Percentiles rank a stretch among this genome's conserved stretches.
Evolutionary conservation across 495 filamentous ascomycete genomes (phyloP).

Genomic region (Aspergillus cavernicola): DNA sequence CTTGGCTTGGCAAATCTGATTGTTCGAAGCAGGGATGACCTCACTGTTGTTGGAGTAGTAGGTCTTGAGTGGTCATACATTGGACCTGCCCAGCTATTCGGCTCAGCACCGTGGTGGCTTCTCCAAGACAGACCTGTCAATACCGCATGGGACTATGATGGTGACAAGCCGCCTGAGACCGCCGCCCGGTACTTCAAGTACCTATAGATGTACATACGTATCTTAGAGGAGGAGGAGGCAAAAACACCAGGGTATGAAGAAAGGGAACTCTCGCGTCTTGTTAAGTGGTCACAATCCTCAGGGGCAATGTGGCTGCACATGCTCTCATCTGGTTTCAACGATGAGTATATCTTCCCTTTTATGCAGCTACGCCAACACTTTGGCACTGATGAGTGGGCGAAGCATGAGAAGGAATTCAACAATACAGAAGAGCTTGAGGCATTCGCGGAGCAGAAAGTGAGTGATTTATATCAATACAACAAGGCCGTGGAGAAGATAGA

Average conservation of each 20-base stretch:
- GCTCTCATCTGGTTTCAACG: conserved; percentile 29
- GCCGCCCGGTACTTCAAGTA: conserved; percentile 27
- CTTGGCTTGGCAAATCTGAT: conserved; percentile 31
- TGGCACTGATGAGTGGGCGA: conserved; percentile 23
- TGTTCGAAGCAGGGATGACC: conserved; percentile 26
- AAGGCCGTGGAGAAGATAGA: conserved; percentile 25
- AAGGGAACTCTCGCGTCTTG: conserved; percentile 25
- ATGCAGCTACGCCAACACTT: conserved; percentile 26
- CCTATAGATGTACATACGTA: conserved; percentile 26
- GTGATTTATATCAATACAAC: conserved; percentile 22
- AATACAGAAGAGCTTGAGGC: conserved; percentile 15
- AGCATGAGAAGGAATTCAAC: conserved; percentile 15
- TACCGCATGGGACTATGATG: conserved; percentile 22
- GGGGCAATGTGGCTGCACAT: conserved; percentile 35
- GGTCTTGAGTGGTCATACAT: conserved; percentile 37
- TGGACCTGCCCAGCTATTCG: conserved; percentile 34
- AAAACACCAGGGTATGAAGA: conserved; percentile 23
- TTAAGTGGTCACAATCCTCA: conserved; percentile 25
- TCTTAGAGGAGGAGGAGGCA: conserved; percentile 35
- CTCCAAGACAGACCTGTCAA: conserved; percentile 28
- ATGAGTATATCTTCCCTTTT: conserved; percentile 26
- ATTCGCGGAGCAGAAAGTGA: conserved; percentile 19
- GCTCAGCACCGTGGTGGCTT: conserved; percentile 36
- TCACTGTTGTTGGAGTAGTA: conserved; percentile 32
- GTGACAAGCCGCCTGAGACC: conserved; percentile 18